These are phyloP conservation scores for Malbranchea zuffiana DNA, from an alignment of 2,329 filamentous ascomycete species.

Conservation along the genomic window DNA sequence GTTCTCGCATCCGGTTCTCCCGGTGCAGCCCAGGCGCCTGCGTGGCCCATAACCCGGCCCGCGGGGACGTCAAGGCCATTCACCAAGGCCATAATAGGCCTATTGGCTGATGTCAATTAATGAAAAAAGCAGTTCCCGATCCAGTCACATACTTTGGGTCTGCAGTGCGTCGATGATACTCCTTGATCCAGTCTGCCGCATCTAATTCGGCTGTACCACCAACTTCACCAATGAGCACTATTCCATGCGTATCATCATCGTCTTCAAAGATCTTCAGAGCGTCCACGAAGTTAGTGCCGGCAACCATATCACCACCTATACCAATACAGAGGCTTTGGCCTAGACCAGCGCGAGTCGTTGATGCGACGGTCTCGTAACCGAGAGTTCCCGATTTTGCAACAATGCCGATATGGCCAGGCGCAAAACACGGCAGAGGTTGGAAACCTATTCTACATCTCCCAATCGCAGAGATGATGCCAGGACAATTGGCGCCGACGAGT, in stretches of 20 bases:
- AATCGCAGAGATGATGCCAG: conserved; percentile 65
- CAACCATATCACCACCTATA: conserved; percentile 64
- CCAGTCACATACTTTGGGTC: conserved; percentile 49
- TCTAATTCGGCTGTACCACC: conserved; percentile 59
- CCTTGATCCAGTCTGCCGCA: conserved; percentile 61
- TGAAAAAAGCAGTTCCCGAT: not conserved
- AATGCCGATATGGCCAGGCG: conserved; percentile 59
- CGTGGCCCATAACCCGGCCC: conserved; percentile 65
- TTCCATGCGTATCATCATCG: conserved; percentile 58
- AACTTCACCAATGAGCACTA: conserved; percentile 62
- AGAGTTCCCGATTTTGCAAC: conserved; percentile 72
- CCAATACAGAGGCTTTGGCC: conserved; percentile 69
- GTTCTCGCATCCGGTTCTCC: conserved; percentile 53
- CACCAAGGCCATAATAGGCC: conserved; percentile 61
- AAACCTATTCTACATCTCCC: conserved; percentile 63
- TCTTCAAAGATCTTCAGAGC: conserved; percentile 55
- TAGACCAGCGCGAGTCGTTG: conserved; percentile 60
- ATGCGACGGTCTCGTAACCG: conserved; percentile 68
- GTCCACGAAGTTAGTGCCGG: conserved; percentile 64
- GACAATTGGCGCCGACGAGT: conserved; percentile 69
- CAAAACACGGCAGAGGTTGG: conserved; percentile 63
- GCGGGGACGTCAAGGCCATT: conserved; percentile 54
- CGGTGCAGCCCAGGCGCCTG: conserved; percentile 58
- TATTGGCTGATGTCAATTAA: conserved; percentile 24
- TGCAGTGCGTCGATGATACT: conserved; percentile 47